phyloP scores from a whole-genome alignment of 768 basidiomycete species.

The Xerocomellus intermedius region DNA sequence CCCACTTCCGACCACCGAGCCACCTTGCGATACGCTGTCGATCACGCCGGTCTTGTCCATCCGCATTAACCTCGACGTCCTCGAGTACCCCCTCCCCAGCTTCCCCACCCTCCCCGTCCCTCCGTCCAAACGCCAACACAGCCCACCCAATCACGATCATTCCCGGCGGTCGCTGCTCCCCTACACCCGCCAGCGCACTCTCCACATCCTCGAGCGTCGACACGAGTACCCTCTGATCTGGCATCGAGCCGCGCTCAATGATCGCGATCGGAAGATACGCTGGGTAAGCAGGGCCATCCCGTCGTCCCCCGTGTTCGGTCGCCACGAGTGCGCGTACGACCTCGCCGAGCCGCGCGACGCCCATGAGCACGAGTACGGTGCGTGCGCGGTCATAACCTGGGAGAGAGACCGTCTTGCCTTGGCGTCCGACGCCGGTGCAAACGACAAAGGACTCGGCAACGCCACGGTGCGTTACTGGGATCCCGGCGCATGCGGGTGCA shows the following conservation, averaged over 20 bases:
- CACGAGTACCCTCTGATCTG: conserved; percentile 82
- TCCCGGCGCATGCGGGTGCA: conserved; percentile 84
- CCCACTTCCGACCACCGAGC: conserved; percentile 60
- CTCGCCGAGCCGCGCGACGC: conserved; percentile 79
- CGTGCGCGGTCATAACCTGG: conserved; percentile 83
- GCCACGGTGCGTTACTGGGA: conserved; percentile 94
- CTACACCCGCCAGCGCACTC: conserved; percentile 65
- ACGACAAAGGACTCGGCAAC: conserved; percentile 87
- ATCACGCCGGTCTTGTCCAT: conserved; percentile 22
- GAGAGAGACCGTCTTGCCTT: conserved; percentile 78
- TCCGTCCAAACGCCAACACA: conserved; percentile 57
- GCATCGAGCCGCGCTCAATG: conserved; percentile 91
- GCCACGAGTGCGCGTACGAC: conserved; percentile 61
- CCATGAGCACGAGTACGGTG: conserved; percentile 90
- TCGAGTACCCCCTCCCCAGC: conserved; percentile 71
- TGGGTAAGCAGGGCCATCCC: conserved; percentile 67
- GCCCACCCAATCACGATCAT: conserved; percentile 97
- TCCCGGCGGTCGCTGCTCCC: conserved; percentile 90
- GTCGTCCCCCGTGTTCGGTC: conserved; percentile 36
- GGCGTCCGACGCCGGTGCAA: conserved; percentile 91
- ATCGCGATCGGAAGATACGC: conserved; percentile 80
- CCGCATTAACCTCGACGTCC: conserved; percentile 39
- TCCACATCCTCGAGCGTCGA: conserved; percentile 76
- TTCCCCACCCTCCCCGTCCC: conserved; percentile 42
- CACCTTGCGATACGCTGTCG: conserved; percentile 51